Evolutionary conservation across 768 basidiomycete species (phyloP).

Genomic region (Serendipita sp.): DNA sequence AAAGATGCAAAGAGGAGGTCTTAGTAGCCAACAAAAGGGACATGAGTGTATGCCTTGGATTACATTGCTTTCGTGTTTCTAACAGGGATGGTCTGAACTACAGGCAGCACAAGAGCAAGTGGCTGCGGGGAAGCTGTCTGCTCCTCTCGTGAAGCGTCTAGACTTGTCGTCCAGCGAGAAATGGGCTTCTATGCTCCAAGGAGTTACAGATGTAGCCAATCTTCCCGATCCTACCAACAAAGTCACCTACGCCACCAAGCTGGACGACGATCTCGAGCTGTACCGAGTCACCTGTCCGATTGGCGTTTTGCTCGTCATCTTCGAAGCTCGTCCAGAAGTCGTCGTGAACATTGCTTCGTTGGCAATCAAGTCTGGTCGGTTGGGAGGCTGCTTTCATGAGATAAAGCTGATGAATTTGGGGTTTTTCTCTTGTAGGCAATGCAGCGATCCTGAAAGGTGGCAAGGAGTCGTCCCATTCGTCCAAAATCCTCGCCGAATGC

Average conservation of each 20-base stretch:
- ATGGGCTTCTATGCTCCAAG: constrained; percentile 89
- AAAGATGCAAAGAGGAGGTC: constrained; percentile 47
- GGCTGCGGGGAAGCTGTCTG: constrained; percentile 68
- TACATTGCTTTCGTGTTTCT: background rate
- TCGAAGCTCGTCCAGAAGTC: constrained; percentile 94
- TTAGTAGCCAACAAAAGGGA: constrained; percentile 71
- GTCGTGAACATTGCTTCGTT: constrained; percentile 93
- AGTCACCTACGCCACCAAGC: constrained; percentile 75
- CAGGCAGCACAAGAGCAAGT: constrained; percentile 70
- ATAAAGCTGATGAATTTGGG: background rate
- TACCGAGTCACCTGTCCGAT: constrained; percentile 94
- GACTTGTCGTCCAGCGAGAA: constrained; percentile 70
- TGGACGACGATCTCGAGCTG: constrained; percentile 76
- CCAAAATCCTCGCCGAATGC: constrained; percentile 56
- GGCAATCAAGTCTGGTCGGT: constrained; percentile 88
- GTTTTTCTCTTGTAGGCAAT: constrained; percentile 57
- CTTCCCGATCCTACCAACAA: constrained; percentile 78
- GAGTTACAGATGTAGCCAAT: constrained; percentile 69
- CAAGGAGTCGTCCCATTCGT: constrained; percentile 80
- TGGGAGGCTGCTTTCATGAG: too few species aligned
- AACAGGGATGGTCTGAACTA: constrained; percentile 4
- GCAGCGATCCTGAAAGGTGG: constrained; percentile 96
- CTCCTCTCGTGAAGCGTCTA: constrained; percentile 69
- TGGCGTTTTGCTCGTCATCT: constrained; percentile 90
- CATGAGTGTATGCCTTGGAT: constrained; percentile 39